Base-by-base conservation (phyloP, 2,329 filamentous ascomycete genomes). In the Cadophora sp. region DNA sequence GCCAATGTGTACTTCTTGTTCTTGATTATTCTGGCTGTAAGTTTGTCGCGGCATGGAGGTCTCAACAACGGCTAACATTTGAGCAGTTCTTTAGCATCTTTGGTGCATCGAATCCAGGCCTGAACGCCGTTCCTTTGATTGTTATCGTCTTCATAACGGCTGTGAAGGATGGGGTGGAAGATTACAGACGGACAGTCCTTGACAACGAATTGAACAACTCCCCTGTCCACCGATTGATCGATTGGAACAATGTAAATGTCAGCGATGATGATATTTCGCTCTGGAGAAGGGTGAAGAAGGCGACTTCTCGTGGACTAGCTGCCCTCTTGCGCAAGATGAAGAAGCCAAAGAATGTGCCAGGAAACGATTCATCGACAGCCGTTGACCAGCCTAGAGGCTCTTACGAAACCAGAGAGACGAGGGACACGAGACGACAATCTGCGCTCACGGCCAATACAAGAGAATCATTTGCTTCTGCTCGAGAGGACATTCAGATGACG, bases 1-100 rank as follows among this genome's bases (percentile, higher is more conserved):
- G 96, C 96, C 77, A 99, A 99, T 79, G 91, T 98, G 63, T 99
- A 98, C 82, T 99, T 99, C 85, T 84, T 98, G 73, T 97, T 98
- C 81, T 87, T 95, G 75, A 94, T 97, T 78, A 97, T 99, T 77
- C 86, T 99, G 68, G 90, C 91, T 76, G 96, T 98, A 90, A 85
- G 94, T 86, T 55, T 43, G 11, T n/a, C n/a, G 14, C n/a, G 9
- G 24, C 58, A 9, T 20, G 22, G 45, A 16, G 43, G 24, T 53
- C 30, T 16, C 56, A 47, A 24, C 64, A 63, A 48, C 66, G 71
- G 62, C 72, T 79, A 73, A 78, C 73, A 22, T 27, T 69, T 24
- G 55, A 70, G 27, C 81, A 98, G 96, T 92, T 96, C 78, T 98
- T 98, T 81, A 89, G 93, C 70, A 97, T 99, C 71, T 99, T 99